Evolutionary conservation across 192 early-diverging fungal genomes (phyloP), one percentile per base, ranked within the genome.

Genomic region (Coemansia erecta): DNA sequence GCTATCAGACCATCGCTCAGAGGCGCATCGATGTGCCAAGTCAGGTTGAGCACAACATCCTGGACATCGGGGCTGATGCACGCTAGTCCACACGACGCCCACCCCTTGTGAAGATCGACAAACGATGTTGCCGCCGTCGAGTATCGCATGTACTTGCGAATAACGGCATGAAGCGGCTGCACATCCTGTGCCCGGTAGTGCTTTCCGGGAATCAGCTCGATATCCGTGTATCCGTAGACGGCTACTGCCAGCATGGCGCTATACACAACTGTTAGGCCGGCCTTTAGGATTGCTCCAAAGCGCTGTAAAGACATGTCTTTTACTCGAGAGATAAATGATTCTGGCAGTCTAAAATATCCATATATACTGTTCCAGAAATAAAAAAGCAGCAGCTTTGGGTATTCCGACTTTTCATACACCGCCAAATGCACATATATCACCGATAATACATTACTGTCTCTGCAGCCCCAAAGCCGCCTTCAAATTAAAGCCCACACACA

Each of bases 111-210:
- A 40, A 71, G 45, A 21, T 77, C 74, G 14, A 77, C 74, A 56
- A 77, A 71, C 22, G 74, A 67, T 4, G 74, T 56, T 26, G 74
- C 74, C 31, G 74, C 74, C 24, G 68, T 77, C 26, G 74, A 63
- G 41, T 71, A 77, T 37, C 74, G 74, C 74, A 77, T 77, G 61
- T 77, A 77, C 37, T 70, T 70, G 43, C 61, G 68, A 40, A 77
- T 53, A 18, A 71, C 15, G 7, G 33, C 46, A 39, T 77, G 74
- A 22, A 68, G 60, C 18, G 44, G 53, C 33, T 43, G 40, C 21
- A 65, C 26, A 24, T 77, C 57, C 42, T 21, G 50, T 4, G 74
- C 74, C 15, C 51, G n/a, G 47, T 77, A 77, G 23, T 53, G 48
- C 5, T 40, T 58, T 1, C 74, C 74, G 14, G 74, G 68, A 17